These are phyloP conservation scores for Trypanosoma platydactyli DNA, from an alignment of 208 protist genomes.

Conservation along the genomic window DNA sequence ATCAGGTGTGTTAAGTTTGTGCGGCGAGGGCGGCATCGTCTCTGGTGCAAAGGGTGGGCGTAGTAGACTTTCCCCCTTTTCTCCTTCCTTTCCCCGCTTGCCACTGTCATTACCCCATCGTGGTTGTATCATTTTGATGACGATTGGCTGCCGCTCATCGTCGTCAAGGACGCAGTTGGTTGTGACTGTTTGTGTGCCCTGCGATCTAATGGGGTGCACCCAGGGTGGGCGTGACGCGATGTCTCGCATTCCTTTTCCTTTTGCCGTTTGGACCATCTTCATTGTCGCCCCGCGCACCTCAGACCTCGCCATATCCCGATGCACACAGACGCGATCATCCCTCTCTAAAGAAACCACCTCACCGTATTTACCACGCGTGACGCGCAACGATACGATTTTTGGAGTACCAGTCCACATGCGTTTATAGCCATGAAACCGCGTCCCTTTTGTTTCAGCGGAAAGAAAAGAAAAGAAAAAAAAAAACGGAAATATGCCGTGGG, in stretches of 20 bases:
- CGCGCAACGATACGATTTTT: conserved; percentile 2
- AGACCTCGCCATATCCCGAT: neutral
- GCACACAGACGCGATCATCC: neutral
- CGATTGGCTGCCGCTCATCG: conserved; percentile 1
- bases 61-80: neutral
- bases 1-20: neutral
- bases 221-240: neutral
- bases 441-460: neutral
- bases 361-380: conserved; percentile 4
- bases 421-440: neutral
- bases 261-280: neutral
- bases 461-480: neutral
- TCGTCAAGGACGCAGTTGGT: neutral
- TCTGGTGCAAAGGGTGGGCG: neutral
- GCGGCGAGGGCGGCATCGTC: neutral
- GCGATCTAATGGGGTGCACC: conserved; percentile 12
- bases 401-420: neutral
- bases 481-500: neutral
- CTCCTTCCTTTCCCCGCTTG: neutral
- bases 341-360: conserved; percentile 3
- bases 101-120: neutral
- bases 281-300: neutral
- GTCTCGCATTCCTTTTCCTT: neutral
- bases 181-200: conserved; percentile 1
- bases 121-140: conserved; percentile 3